Evolutionary conservation across 148 eudicot species (phyloP).

Genomic region (Spergularia marina): DNA sequence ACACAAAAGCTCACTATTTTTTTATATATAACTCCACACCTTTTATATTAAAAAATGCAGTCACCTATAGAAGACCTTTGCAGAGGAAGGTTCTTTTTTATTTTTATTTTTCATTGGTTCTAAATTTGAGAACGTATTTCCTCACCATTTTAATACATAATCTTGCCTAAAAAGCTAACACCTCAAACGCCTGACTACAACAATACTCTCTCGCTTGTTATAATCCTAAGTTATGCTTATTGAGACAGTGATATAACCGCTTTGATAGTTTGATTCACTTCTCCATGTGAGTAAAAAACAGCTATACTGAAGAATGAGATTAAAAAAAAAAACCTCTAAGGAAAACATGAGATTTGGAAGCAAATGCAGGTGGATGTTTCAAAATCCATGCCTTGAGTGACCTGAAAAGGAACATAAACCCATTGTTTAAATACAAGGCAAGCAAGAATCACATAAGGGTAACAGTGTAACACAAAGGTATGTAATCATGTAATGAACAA

Average conservation of each 20-base stretch:
- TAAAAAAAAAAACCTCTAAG: conserved; percentile 52
- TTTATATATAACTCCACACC: too few relatives aligned
- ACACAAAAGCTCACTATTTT: too few relatives aligned
- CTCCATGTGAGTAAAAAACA: background rate
- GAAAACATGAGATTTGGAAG: conserved; percentile 50
- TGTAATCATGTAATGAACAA: background rate
- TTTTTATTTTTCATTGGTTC: too few relatives aligned
- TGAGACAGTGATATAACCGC: background rate
- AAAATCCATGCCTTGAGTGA: conserved; percentile 78
- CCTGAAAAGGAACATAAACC: conserved; percentile 39
- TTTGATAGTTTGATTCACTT: conserved; percentile 3
- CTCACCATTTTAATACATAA: too few relatives aligned
- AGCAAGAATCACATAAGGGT: background rate
- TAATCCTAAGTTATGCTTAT: background rate
- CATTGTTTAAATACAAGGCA: conserved; percentile 5
- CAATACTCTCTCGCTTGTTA: too few relatives aligned
- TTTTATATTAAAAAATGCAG: too few relatives aligned
- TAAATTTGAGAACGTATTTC: too few relatives aligned
- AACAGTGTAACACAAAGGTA: conserved; percentile 1
- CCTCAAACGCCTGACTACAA: too few relatives aligned
- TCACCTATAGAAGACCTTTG: too few relatives aligned
- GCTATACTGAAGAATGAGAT: background rate
- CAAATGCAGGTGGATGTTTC: conserved; percentile 51
- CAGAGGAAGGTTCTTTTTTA: too few relatives aligned
- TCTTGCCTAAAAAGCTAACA: too few relatives aligned